Conservation (phyloP, 2,329 filamentous ascomycete species). For the Exophiala oligosperma region DNA sequence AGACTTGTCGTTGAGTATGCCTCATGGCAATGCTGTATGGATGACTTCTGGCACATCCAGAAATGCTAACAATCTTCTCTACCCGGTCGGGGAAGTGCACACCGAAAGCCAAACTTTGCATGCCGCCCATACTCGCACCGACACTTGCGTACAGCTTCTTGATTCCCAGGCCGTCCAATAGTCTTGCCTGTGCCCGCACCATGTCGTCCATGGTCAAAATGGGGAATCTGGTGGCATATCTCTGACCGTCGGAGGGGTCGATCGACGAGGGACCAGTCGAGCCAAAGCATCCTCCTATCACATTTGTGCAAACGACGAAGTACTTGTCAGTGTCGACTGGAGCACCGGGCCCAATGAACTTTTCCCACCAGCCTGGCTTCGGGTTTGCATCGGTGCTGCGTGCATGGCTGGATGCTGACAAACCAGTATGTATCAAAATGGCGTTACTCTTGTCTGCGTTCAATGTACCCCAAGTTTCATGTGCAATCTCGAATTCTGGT, state of each 20-base stretch:
- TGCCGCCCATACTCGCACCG: slow-evolving; percentile 95
- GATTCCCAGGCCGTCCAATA: slow-evolving; percentile 78
- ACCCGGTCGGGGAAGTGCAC: slow-evolving; percentile 81
- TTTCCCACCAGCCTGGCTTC: slow-evolving; percentile 97
- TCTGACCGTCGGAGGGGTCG: slow-evolving; percentile 83
- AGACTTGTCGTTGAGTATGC: slow-evolving; percentile 92
- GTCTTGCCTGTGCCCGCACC: slow-evolving; percentile 90
- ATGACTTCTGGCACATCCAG: slow-evolving; percentile 89
- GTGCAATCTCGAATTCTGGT: slow-evolving; percentile 84
- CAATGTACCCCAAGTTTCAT: slow-evolving; percentile 85
- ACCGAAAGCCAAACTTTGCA: slow-evolving; percentile 90
- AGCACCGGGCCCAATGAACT: slow-evolving; percentile 86
- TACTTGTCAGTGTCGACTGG: slow-evolving; percentile 89
- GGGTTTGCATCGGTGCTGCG: slow-evolving; percentile 86
- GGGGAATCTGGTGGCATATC: slow-evolving; percentile 91
- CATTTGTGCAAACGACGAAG: slow-evolving; percentile 94
- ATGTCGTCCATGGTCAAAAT: slow-evolving; percentile 96
- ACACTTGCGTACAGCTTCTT: slow-evolving; percentile 84
- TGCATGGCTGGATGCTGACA: slow-evolving; percentile 96
- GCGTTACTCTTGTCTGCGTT: slow-evolving; percentile 82
- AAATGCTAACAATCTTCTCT: slow-evolving; percentile 80
- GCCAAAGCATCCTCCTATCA: slow-evolving; percentile 92
- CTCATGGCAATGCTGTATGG: slow-evolving; percentile 99
- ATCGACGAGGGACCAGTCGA: slow-evolving; percentile 87
- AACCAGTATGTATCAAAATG: slow-evolving; percentile 87